Conservation (phyloP, 306 rosid genomes). For the Abrus pulchellus region DNA sequence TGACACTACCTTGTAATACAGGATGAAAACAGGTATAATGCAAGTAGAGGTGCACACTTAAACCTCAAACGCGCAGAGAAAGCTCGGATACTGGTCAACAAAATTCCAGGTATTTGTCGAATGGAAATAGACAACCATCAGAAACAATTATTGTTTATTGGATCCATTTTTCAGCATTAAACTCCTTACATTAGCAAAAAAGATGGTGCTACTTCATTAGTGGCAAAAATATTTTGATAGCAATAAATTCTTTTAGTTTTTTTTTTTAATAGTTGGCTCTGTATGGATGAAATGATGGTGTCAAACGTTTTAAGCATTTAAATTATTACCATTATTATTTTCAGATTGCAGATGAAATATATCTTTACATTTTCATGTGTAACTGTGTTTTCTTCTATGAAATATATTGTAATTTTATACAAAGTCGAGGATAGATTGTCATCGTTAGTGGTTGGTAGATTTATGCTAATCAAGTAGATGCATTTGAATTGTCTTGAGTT, state of each 20-base stretch:
- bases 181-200: conserved; percentile 5
- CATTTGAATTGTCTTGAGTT: conserved; percentile 17
- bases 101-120: conserved; percentile 76
- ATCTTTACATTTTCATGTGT: conserved; percentile 8
- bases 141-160: not conserved
- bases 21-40: conserved; percentile 98
- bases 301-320: not conserved
- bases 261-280: not conserved
- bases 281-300: not conserved
- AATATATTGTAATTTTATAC: conserved; percentile 18
- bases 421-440: conserved; percentile 6
- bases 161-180: conserved; percentile 18
- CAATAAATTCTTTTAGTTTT: not conserved
- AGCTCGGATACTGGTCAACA: conserved; percentile 88
- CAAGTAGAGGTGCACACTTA: conserved; percentile 97
- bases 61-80: conserved; percentile 97
- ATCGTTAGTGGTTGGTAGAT: conserved; percentile 15
- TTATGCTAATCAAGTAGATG: conserved; percentile 14
- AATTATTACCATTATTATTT: not conserved
- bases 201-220: not conserved
- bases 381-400: not conserved
- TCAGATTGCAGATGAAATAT: conserved; percentile 7
- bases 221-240: not conserved
- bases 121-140: conserved; percentile 23
- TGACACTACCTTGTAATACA: conserved; percentile 51